Percentiles rank a stretch among this genome's conserved stretches.
Conservation (phyloP, 805 yeast genomes). For the Jamesozyma lodderae region DNA sequence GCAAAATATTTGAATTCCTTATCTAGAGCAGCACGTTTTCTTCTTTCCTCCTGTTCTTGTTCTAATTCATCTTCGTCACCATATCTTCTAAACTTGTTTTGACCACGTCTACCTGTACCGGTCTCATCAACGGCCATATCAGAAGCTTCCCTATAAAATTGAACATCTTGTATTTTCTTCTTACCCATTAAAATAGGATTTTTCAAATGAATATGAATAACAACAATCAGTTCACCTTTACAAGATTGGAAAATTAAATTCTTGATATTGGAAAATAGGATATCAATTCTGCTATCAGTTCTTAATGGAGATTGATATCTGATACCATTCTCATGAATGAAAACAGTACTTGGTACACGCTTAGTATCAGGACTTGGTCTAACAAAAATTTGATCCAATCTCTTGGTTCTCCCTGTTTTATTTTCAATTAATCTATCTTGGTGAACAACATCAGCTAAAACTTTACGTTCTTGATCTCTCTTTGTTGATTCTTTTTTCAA, state of each 20-base stretch:
- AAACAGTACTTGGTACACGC: conserved; percentile 81
- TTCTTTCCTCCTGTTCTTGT: conserved; percentile 96
- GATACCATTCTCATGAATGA: conserved; percentile 92
- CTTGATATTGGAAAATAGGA: conserved; percentile 81
- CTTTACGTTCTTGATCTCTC: conserved; percentile 83
- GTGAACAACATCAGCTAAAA: conserved; percentile 85
- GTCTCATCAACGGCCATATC: conserved; percentile 96
- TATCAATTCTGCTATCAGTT: conserved; percentile 78
- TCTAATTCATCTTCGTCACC: conserved; percentile 98
- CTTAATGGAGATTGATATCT: conserved; percentile 83
- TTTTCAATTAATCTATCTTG: conserved; percentile 83
- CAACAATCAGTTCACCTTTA: conserved; percentile 85
- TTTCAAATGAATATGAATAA: conserved; percentile 87
- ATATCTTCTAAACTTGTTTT: conserved; percentile 60
- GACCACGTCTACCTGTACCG: conserved; percentile 81
- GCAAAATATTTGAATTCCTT: conserved; percentile 85
- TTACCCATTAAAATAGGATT: conserved; percentile 93
- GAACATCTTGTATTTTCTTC: conserved; percentile 89
- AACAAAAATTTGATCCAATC: conserved; percentile 79
- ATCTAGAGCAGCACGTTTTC: conserved; percentile 82
- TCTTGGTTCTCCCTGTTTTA: conserved; percentile 73
- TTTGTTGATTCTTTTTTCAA: conserved; percentile 86
- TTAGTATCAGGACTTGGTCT: conserved; percentile 98
- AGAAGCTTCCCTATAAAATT: conserved; percentile 92
- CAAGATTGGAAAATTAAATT: conserved; percentile 94